Evolutionary conservation across 2,329 filamentous ascomycete species (phyloP).

Genomic region (Bipolaris victoriae): DNA sequence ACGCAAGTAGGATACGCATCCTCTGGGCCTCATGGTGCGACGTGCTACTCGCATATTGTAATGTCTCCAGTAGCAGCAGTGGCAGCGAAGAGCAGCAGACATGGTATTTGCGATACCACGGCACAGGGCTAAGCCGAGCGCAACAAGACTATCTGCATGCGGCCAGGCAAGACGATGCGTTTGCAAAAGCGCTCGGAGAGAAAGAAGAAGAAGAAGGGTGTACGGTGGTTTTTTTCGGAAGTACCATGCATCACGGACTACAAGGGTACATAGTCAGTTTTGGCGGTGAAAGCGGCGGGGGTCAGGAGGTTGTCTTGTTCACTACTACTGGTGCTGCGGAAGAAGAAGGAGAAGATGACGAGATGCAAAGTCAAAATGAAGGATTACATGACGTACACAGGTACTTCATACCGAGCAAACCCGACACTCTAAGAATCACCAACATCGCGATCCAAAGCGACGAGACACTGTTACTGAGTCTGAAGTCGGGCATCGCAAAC

Average conservation of each 20-base stretch:
- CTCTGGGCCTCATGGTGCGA: slow-evolving; percentile 46
- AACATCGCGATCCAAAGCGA: slow-evolving; percentile 19
- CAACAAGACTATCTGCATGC: slow-evolving; percentile 16
- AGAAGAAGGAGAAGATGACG: slow-evolving; percentile 1
- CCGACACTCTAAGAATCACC: background rate
- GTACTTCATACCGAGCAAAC: background rate
- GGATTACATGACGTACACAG: too few species aligned
- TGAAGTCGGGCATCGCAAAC: background rate
- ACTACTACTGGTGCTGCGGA: slow-evolving; percentile 17
- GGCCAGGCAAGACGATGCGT: background rate
- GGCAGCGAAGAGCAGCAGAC: background rate
- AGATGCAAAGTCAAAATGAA: background rate
- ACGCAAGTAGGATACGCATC: slow-evolving; percentile 15
- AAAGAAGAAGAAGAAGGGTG: background rate
- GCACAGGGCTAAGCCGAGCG: slow-evolving; percentile 20
- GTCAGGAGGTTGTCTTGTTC: slow-evolving; percentile 17
- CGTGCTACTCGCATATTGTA: slow-evolving; percentile 14
- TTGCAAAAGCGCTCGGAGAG: slow-evolving; percentile 2
- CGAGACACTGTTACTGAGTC: background rate
- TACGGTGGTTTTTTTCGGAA: slow-evolving; percentile 27
- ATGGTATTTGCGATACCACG: slow-evolving; percentile 24
- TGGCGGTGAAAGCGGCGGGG: background rate
- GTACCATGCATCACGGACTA: slow-evolving; percentile 28
- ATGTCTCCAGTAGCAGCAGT: background rate
- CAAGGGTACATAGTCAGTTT: slow-evolving; percentile 20